These are phyloP conservation scores for Aspergillus caelatus DNA, from an alignment of 2,329 filamentous ascomycete genomes.

Conservation along the genomic window DNA sequence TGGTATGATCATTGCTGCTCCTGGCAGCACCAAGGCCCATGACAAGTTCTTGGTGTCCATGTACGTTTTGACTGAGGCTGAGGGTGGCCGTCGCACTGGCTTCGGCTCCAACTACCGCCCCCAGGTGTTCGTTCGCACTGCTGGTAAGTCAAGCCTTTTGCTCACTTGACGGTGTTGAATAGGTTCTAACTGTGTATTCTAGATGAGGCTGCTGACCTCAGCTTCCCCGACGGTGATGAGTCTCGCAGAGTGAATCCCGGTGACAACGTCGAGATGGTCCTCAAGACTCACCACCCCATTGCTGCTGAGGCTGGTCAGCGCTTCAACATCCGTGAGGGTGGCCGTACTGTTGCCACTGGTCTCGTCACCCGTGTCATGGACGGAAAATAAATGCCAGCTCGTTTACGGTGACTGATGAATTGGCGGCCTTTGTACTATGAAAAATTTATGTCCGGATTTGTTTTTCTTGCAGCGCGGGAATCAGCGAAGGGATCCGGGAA, in stretches of 20 bases:
- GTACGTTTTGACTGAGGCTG: conserved; percentile 96
- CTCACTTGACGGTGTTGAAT: background rate
- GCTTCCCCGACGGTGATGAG: conserved; percentile 81
- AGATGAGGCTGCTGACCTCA: conserved; percentile 73
- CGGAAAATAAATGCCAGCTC: conserved; percentile 24
- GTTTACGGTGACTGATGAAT: conserved; percentile 15
- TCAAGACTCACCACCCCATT: conserved; percentile 80
- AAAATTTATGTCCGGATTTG: conserved; percentile 26
- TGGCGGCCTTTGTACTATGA: conserved; percentile 37
- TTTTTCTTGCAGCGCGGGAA: conserved; percentile 40
- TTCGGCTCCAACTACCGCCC: conserved; percentile 97
- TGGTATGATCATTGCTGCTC: conserved; percentile 90
- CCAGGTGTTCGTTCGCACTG: conserved; percentile 93
- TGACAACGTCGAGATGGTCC: conserved; percentile 98
- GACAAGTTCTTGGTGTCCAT: conserved; percentile 92
- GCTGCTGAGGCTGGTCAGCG: conserved; percentile 90
- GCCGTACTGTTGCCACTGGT: conserved; percentile 83
- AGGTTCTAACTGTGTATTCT: conserved; percentile 7
- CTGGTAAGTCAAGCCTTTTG: conserved; percentile 63
- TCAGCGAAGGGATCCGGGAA: conserved; percentile 35
- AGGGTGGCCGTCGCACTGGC: conserved; percentile 94
- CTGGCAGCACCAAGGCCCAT: conserved; percentile 82
- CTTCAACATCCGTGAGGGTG: conserved; percentile 98
- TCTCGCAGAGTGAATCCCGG: conserved; percentile 93
- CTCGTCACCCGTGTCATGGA: conserved; percentile 73